These are phyloP conservation scores for Lonicera japonica DNA, from an alignment of 129 eudicot genomes.

Conservation along the genomic window DNA sequence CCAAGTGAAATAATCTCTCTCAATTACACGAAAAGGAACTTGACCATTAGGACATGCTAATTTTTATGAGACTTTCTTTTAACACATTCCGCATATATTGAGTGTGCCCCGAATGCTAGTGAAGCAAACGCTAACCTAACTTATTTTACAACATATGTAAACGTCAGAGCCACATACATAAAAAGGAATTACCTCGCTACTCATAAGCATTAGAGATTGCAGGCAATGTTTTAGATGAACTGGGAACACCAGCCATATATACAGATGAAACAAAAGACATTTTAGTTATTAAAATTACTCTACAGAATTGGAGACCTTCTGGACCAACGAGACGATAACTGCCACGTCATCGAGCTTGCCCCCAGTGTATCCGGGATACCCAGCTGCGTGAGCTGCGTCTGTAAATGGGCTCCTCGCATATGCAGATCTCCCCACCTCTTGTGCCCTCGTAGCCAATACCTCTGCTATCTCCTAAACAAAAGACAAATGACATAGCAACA, in stretches of 20 bases:
- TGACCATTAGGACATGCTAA: too few relatives aligned
- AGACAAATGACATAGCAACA: background rate
- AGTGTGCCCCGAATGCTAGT: too few relatives aligned
- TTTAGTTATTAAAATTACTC: conserved; percentile 5
- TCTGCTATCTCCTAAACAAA: conserved; percentile 61
- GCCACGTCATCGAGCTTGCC: conserved; percentile 90
- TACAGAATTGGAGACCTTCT: conserved; percentile 20
- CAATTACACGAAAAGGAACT: too few relatives aligned
- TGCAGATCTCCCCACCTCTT: conserved; percentile 62
- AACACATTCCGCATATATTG: too few relatives aligned
- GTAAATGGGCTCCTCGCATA: conserved; percentile 70
- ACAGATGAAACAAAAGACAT: conserved; percentile 9
- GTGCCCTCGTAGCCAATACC: conserved; percentile 61
- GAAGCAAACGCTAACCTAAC: too few relatives aligned
- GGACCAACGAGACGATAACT: conserved; percentile 75
- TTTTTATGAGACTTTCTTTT: too few relatives aligned
- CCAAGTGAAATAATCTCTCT: too few relatives aligned
- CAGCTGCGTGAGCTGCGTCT: conserved; percentile 83
- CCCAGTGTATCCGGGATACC: conserved; percentile 56
- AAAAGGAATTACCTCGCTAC: too few relatives aligned
- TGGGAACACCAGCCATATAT: conserved; percentile 15
- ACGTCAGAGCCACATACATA: too few relatives aligned
- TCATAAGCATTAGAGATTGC: background rate
- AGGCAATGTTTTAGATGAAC: background rate
- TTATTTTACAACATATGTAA: too few relatives aligned